Conservation (phyloP, 1,139 yeast genomes). For the Yamadazyma buinensis region DNA sequence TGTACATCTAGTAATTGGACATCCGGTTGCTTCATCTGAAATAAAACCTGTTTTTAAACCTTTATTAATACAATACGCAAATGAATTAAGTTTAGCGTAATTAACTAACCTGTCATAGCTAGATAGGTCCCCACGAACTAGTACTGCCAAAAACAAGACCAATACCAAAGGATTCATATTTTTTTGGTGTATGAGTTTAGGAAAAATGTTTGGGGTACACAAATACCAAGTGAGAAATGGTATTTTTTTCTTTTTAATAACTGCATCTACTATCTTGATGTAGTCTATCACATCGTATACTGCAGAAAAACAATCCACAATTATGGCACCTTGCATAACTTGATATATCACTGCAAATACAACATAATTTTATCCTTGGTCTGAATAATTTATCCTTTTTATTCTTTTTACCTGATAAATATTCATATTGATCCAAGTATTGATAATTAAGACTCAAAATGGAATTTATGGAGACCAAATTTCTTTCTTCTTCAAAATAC, state of each 20-base stretch:
- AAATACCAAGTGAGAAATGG: no score
- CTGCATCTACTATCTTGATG: slow-evolving; percentile 44
- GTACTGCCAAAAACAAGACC: background rate
- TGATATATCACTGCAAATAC: slow-evolving; percentile 40
- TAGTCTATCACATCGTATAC: slow-evolving; percentile 38
- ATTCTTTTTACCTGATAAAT: slow-evolving; percentile 12
- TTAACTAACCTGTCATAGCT: slow-evolving; percentile 24
- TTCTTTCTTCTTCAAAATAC: slow-evolving; percentile 47
- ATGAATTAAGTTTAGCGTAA: slow-evolving; percentile 33
- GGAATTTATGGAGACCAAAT: slow-evolving; percentile 40
- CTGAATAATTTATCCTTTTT: slow-evolving; percentile 19
- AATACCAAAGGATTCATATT: background rate
- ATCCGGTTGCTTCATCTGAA: slow-evolving; percentile 17
- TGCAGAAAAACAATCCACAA: slow-evolving; percentile 43
- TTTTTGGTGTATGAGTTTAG: no score
- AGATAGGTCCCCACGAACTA: background rate
- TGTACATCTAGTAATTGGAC: slow-evolving; percentile 21
- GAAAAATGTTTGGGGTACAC: no score
- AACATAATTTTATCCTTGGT: slow-evolving; percentile 39
- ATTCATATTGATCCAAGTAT: slow-evolving; percentile 35
- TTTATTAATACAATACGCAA: slow-evolving; percentile 35
- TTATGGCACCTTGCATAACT: slow-evolving; percentile 36
- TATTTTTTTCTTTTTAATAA: no score
- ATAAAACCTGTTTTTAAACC: slow-evolving; percentile 27
- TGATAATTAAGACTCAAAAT: slow-evolving; percentile 40